Percentiles rank a stretch among this genome's conserved stretches.
phyloP scores from a whole-genome alignment of 768 basidiomycete species.

The Termitomyces eurrhizus region DNA sequence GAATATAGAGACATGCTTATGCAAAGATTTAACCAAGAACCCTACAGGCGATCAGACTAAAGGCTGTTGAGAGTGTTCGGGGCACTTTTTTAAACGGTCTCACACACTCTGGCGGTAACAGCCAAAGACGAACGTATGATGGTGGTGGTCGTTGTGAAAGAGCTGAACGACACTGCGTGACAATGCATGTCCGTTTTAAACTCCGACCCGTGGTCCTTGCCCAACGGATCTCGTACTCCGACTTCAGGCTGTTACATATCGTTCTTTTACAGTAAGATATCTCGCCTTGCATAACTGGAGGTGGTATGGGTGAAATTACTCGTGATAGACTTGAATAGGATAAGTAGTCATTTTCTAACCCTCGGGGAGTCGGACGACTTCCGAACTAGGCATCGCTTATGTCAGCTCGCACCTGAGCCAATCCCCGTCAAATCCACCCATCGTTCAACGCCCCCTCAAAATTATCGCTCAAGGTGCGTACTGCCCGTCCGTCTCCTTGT shows the following conservation, averaged over 20 bases:
- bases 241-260: not conserved
- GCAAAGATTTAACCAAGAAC: constrained; percentile 17
- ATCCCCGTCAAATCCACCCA: constrained; percentile 18
- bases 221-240: constrained; percentile 3
- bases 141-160: constrained; percentile 36
- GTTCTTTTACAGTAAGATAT: not conserved
- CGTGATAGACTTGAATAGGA: too few relatives aligned
- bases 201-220: constrained; percentile 25
- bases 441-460: constrained; percentile 30
- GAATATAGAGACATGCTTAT: constrained; percentile 62
- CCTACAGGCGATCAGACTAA: constrained; percentile 11
- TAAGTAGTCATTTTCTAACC: not conserved
- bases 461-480: constrained; percentile 40
- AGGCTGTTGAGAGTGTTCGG: constrained; percentile 19
- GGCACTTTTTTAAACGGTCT: constrained; percentile 40
- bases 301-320: not conserved
- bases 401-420: constrained; percentile 27
- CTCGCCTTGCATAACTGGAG: not conserved
- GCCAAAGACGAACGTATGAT: constrained; percentile 31
- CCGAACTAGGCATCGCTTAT: constrained; percentile 24
- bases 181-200: constrained; percentile 24
- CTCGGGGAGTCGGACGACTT: not conserved
- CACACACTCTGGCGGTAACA: constrained; percentile 46
- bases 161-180: constrained; percentile 20
- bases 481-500: constrained; percentile 11